phyloP scores from a whole-genome alignment of 2,329 filamentous ascomycete species.

The Ophiosphaerella herpotricha region DNA sequence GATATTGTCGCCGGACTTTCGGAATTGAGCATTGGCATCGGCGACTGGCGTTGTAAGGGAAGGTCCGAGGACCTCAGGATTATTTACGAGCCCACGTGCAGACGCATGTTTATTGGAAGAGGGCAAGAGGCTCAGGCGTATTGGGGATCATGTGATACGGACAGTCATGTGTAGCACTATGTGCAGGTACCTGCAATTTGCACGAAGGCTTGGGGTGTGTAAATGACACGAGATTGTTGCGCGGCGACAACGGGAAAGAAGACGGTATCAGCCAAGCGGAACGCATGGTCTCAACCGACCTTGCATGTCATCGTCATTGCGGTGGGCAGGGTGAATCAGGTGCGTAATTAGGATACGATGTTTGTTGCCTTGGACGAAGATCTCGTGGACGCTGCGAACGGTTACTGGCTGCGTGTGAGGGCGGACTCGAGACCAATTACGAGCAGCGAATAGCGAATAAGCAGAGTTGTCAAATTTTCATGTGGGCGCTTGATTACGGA shows the following conservation, averaged over 20 bases:
- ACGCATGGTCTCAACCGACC: conserved; percentile 2
- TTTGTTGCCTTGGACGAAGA: conserved; percentile 10
- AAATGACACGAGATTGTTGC: conserved; percentile 1
- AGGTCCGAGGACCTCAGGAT: conserved; percentile 10
- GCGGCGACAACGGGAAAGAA: background rate
- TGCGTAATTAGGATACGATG: conserved; percentile 3
- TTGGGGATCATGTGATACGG: conserved; percentile 3
- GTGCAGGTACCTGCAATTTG: conserved; percentile 4
- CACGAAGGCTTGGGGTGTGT: background rate
- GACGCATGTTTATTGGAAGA: conserved; percentile 12
- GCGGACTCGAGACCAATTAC: conserved; percentile 2
- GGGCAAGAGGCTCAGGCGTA: background rate
- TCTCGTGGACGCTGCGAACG: background rate
- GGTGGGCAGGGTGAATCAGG: background rate
- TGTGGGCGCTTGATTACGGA: conserved; percentile 24
- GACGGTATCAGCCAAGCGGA: background rate
- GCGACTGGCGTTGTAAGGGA: conserved; percentile 23
- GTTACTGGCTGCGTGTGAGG: background rate
- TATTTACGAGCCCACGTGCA: conserved; percentile 21
- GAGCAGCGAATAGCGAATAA: background rate
- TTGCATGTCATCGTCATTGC: conserved; percentile 1
- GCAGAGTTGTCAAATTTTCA: conserved; percentile 4
- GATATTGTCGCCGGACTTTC: conserved; percentile 19
- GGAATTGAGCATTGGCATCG: conserved; percentile 27
- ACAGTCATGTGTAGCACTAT: background rate